Evolutionary conservation across 2,329 filamentous ascomycete genomes (phyloP), one percentile per base, ranked within the genome.

Genomic region (Fusarium ambrosium): DNA sequence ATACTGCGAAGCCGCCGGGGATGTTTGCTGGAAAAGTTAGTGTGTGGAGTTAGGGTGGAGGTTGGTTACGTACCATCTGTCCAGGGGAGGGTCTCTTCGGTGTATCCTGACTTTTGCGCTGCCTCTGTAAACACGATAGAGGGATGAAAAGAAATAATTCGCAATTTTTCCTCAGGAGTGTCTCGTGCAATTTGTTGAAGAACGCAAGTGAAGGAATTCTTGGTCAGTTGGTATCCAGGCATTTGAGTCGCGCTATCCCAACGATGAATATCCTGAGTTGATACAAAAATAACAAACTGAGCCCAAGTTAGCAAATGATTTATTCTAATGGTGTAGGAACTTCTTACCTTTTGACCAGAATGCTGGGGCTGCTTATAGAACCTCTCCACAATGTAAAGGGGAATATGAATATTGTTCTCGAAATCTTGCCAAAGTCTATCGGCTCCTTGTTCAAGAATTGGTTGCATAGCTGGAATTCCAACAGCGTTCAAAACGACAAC

Each of bases 1-100:
- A 88, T 1, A 87, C 80, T 9, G 79, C 74, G 64, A 86, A 87
- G n/a, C 82, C 71, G 6, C 80, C 85, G 0, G 85, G 83, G 1
- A 87, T 79, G 36, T 80, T 79, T n/a, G 80, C 82, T 84, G 51
- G 1, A 32, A 18, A 14, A 7, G 24, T 64, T 3, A 70, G 27
- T 10, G 3, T 4, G 1, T 24, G 3, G 18, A 11, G 8, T 22
- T 2, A 45, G 7, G 2, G 3, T 10, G 1, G n/a, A n/a, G 11
- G 4, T 3, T 29, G 2, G 13, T 1, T 20, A 43, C 67, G 4
- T 27, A 77, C 76, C 74, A 11, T 76, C 68, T 4, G 66, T 64
- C 76, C 76, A 78, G 4, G 76, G 76, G 11, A 78, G 34, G 11
- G 69, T 77, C 2, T 78, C 69, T n/a, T 58, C 62, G 2, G 75